Evolutionary conservation across 1,284 basidiomycete species (phyloP).

Genomic region (Apiotrichum montevideense): DNA sequence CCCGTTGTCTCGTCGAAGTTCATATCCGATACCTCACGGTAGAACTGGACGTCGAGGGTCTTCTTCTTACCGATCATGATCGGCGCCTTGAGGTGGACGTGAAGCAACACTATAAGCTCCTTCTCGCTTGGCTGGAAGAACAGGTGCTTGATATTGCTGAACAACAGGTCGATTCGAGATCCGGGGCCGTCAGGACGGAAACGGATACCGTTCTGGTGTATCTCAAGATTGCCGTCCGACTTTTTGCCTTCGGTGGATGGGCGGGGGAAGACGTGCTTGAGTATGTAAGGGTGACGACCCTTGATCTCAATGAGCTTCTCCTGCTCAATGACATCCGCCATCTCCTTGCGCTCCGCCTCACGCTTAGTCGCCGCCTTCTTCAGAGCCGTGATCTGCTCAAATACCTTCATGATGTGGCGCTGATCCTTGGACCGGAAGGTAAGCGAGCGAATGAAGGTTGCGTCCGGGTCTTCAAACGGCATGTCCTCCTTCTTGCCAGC

Average conservation of each 20-base stretch:
- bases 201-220: conserved; percentile 94
- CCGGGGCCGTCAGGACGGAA: conserved; percentile 80
- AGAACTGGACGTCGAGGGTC: conserved; percentile 95
- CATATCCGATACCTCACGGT: conserved; percentile 94
- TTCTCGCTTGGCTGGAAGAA: conserved; percentile 99
- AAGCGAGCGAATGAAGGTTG: conserved; percentile 92
- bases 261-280: conserved; percentile 88
- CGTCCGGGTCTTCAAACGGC: conserved; percentile 94
- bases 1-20: conserved; percentile 95
- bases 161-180: conserved; percentile 80
- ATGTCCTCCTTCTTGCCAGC: conserved; percentile 99
- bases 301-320: conserved; percentile 81
- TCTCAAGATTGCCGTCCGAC: conserved; percentile 85
- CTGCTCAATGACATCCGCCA: conserved; percentile 97
- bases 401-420: conserved; percentile 80
- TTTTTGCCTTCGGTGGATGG: conserved; percentile 58
- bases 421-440: conserved; percentile 88
- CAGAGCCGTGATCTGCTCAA: conserved; percentile 86
- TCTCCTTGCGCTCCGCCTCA: conserved; percentile 94
- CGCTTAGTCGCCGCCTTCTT: conserved; percentile 97
- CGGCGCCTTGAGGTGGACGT: conserved; percentile 88
- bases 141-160: conserved; percentile 96
- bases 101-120: conserved; percentile 90
- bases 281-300: conserved; percentile 67
- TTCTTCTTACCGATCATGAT: conserved; percentile 99